Percentiles rank a stretch among this genome's conserved stretches.
Conservation (phyloP, 768 basidiomycete genomes). For the Naganishia vaughanmartiniae region DNA sequence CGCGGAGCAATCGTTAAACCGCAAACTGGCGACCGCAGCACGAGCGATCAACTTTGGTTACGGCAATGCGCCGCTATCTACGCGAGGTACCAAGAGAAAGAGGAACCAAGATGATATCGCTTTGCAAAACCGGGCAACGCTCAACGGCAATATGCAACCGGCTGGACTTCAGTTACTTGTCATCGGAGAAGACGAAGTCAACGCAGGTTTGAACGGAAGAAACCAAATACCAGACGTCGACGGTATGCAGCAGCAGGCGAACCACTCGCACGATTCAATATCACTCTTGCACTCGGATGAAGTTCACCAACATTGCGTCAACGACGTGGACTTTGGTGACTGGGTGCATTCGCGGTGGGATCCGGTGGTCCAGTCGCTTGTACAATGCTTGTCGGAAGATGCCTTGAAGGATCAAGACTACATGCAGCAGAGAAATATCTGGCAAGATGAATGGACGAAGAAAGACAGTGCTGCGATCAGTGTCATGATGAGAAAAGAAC, state of each 20-base stretch:
- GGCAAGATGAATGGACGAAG: conserved; percentile 6
- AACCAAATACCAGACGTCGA: neutral
- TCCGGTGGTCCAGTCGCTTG: neutral
- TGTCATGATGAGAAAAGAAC: conserved; percentile 4
- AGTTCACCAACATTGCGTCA: neutral
- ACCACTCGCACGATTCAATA: neutral
- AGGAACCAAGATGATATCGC: conserved; percentile 4
- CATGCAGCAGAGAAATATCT: neutral
- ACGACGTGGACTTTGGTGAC: neutral
- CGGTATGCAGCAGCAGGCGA: neutral
- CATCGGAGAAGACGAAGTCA: neutral
- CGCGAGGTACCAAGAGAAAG: conserved; percentile 15
- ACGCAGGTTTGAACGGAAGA: neutral
- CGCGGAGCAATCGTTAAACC: too few species aligned
- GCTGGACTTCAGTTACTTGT: conserved; percentile 5
- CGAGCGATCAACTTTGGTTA: neutral
- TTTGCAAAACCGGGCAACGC: neutral
- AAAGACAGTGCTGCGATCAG: neutral
- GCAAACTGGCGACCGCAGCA: neutral
- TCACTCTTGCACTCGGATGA: conserved; percentile 9
- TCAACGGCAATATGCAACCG: neutral
- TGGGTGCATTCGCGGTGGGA: conserved; percentile 12
- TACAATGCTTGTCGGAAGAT: conserved; percentile 3
- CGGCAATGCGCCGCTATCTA: neutral
- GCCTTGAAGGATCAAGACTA: conserved; percentile 4